phyloP scores from a whole-genome alignment of 2,329 filamentous ascomycete species.

The Rhexocercosporidium sp. region DNA sequence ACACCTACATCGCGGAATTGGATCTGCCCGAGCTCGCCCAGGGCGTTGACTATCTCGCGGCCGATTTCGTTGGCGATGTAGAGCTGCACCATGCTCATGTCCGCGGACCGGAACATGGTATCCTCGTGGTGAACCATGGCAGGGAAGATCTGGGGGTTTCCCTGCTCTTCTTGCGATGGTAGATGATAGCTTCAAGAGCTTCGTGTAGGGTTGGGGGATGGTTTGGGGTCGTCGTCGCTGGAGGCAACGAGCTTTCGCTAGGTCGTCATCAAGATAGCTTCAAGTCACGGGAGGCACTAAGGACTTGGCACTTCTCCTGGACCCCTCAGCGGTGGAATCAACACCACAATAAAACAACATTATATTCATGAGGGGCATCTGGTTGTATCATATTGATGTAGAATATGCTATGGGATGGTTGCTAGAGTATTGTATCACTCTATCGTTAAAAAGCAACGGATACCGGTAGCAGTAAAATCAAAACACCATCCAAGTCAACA shows the following conservation, averaged over 20 bases:
- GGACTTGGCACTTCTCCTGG: background rate
- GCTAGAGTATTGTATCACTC: too few relatives aligned
- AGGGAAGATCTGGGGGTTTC: constrained; percentile 29
- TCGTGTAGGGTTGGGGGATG: background rate
- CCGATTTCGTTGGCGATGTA: constrained; percentile 99
- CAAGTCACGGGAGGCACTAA: background rate
- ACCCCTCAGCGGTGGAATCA: background rate
- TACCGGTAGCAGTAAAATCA: background rate
- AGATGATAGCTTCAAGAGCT: constrained; percentile 25
- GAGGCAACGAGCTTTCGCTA: constrained; percentile 15
- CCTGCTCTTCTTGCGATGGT: constrained; percentile 29
- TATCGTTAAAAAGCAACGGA: too few relatives aligned
- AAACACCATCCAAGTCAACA: background rate
- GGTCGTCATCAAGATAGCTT: constrained; percentile 15
- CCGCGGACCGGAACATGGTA: constrained; percentile 99
- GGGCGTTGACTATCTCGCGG: constrained; percentile 92
- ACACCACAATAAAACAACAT: background rate
- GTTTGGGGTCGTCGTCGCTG: constrained; percentile 14
- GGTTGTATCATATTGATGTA: too few relatives aligned
- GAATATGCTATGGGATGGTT: too few relatives aligned
- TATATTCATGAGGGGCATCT: too few relatives aligned
- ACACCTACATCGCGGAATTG: constrained; percentile 89
- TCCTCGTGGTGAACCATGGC: constrained; percentile 73
- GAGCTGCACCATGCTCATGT: constrained; percentile 99
- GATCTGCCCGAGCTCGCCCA: constrained; percentile 94